Percentiles rank a stretch among this genome's conserved stretches.
Evolutionary conservation across 2,329 filamentous ascomycete genomes (phyloP).

Genomic region (Cyclaneusma minus): DNA sequence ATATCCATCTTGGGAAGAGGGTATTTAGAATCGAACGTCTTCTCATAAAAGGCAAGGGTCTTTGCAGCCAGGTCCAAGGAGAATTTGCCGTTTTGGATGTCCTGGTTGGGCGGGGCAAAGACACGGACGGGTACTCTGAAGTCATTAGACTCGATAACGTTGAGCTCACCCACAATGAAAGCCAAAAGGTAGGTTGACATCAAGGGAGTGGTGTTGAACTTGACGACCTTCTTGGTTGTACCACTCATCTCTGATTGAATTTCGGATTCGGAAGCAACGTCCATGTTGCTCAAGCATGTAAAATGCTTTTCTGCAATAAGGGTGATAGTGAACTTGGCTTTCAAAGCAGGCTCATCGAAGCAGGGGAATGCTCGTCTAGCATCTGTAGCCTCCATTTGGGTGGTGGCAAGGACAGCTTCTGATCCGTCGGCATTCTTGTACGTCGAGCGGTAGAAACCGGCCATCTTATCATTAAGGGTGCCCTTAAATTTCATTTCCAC

Average conservation of each 20-base stretch:
- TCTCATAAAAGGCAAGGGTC: slow-evolving; percentile 88
- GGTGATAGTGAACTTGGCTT: slow-evolving; percentile 84
- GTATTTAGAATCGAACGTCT: slow-evolving; percentile 78
- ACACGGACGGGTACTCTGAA: slow-evolving; percentile 88
- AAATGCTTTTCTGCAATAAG: slow-evolving; percentile 79
- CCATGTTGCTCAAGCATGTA: slow-evolving; percentile 95
- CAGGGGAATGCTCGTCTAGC: slow-evolving; percentile 86
- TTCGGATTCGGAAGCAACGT: slow-evolving; percentile 66
- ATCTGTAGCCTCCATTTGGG: slow-evolving; percentile 95
- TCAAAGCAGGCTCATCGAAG: slow-evolving; percentile 90
- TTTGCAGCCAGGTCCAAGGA: slow-evolving; percentile 78
- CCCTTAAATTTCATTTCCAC: slow-evolving; percentile 67
- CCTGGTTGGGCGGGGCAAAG: slow-evolving; percentile 79
- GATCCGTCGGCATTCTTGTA: slow-evolving; percentile 73
- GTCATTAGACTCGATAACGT: slow-evolving; percentile 79
- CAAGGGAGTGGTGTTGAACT: slow-evolving; percentile 78
- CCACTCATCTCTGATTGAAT: slow-evolving; percentile 47
- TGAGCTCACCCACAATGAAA: slow-evolving; percentile 86
- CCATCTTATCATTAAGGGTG: slow-evolving; percentile 84
- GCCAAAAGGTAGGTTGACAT: slow-evolving; percentile 96
- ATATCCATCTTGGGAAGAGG: slow-evolving; percentile 92
- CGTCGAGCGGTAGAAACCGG: slow-evolving; percentile 90
- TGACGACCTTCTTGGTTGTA: slow-evolving; percentile 66
- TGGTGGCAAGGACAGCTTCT: slow-evolving; percentile 71
- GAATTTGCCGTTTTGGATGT: slow-evolving; percentile 84